phyloP scores from a whole-genome alignment of 2,329 filamentous ascomycete genomes.

The Aureobasidium zeae region DNA sequence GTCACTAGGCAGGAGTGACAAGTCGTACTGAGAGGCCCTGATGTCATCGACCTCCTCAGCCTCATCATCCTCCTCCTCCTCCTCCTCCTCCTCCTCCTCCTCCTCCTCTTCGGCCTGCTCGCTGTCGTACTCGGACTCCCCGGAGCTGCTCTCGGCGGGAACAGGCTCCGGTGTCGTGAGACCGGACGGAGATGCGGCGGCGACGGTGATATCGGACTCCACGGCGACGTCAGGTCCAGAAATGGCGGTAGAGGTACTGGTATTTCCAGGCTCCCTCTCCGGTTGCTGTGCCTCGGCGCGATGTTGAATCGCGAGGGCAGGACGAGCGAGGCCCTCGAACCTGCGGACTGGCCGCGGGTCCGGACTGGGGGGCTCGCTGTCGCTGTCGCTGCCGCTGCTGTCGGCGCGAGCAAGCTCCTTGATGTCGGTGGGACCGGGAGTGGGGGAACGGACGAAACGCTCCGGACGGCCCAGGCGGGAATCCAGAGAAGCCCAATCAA shows the following conservation, averaged over 20 bases:
- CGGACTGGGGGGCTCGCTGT: background rate
- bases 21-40: too few species aligned
- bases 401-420: conserved; percentile 11
- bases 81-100: background rate
- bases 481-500: conserved; percentile 6
- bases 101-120: background rate
- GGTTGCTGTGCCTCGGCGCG: conserved; percentile 3
- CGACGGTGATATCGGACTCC: background rate
- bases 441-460: too few species aligned
- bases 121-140: too few species aligned
- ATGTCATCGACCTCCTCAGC: too few species aligned
- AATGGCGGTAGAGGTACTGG: conserved; percentile 1
- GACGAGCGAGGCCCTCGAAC: conserved; percentile 4
- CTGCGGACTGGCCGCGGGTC: too few species aligned
- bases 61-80: too few species aligned
- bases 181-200: background rate
- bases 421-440: background rate
- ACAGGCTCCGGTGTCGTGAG: background rate
- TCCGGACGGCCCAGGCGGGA: background rate
- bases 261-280: conserved; percentile 9
- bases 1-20: too few species aligned
- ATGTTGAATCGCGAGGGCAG: background rate
- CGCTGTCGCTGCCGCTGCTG: conserved; percentile 8
- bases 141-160: too few species aligned
- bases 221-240: background rate